Conservation (phyloP, 176 grass and related monocot genomes). For the Ensete ventricosum region DNA sequence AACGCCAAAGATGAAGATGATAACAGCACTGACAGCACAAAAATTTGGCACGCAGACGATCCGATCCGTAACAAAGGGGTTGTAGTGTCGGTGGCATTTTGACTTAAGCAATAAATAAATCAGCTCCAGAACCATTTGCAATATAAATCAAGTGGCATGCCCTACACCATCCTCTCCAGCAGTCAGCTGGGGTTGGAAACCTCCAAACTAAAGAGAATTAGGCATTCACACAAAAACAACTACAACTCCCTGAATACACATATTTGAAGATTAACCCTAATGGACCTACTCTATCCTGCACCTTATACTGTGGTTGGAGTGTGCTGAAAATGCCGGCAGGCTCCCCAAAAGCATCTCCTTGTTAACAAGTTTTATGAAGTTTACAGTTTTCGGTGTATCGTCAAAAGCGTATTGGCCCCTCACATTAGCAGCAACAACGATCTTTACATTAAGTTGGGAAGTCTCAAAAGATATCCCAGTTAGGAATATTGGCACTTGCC, state of each 20-base stretch:
- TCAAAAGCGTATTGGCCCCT: neutral
- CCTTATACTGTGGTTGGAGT: neutral
- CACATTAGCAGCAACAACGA: neutral
- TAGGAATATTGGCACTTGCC: constrained; percentile 60
- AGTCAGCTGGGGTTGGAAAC: neutral
- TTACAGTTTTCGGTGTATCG: neutral
- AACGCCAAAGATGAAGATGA: too few relatives aligned
- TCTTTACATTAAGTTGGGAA: neutral
- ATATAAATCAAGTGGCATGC: too few relatives aligned
- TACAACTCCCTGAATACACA: neutral
- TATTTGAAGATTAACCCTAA: neutral
- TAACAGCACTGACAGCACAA: too few relatives aligned
- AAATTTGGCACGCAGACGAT: too few relatives aligned
- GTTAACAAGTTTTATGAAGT: neutral
- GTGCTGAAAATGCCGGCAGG: neutral
- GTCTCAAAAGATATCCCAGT: constrained; percentile 51
- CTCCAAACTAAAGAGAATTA: neutral
- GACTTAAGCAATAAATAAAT: too few relatives aligned
- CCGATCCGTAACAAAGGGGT: too few relatives aligned
- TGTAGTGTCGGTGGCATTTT: too few relatives aligned
- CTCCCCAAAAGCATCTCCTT: neutral
- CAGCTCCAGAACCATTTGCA: too few relatives aligned
- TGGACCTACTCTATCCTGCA: neutral
- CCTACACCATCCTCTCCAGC: neutral
- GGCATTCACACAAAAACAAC: too few relatives aligned